Conservation (phyloP, 129 eudicot genomes). For the Kitagawia praeruptora region DNA sequence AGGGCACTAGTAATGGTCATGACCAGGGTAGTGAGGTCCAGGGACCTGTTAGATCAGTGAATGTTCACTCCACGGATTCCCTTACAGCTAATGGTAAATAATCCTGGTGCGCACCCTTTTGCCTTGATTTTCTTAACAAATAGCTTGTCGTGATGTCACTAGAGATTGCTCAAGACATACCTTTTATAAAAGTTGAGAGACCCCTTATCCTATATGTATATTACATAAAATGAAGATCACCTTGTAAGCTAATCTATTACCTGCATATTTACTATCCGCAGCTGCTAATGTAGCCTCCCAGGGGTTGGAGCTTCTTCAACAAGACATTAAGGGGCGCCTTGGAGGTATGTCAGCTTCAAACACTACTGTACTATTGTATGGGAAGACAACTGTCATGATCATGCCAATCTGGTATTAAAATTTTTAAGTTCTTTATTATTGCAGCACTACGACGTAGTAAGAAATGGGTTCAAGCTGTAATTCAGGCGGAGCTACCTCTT, state of each 20-base stretch:
- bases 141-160: background rate
- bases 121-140: background rate
- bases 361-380: background rate
- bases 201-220: background rate
- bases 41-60: constrained; percentile 10
- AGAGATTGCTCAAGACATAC: background rate
- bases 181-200: background rate
- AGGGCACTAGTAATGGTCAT: background rate
- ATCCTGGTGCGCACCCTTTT: constrained; percentile 21
- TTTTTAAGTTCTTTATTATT: background rate
- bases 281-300: constrained; percentile 88
- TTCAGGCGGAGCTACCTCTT: constrained; percentile 56
- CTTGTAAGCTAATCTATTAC: constrained; percentile 4
- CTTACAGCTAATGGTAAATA: background rate
- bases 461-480: constrained; percentile 69
- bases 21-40: constrained; percentile 9
- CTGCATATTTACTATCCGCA: constrained; percentile 18
- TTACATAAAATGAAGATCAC: background rate
- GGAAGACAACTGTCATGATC: background rate
- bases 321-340: constrained; percentile 84
- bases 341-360: constrained; percentile 38
- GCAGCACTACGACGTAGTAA: constrained; percentile 78
- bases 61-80: constrained; percentile 4
- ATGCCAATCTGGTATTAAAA: background rate
- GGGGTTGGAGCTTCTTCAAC: constrained; percentile 82